Base-by-base conservation (phyloP, 1,284 basidiomycete genomes). In the Malassezia sympodialis region DNA sequence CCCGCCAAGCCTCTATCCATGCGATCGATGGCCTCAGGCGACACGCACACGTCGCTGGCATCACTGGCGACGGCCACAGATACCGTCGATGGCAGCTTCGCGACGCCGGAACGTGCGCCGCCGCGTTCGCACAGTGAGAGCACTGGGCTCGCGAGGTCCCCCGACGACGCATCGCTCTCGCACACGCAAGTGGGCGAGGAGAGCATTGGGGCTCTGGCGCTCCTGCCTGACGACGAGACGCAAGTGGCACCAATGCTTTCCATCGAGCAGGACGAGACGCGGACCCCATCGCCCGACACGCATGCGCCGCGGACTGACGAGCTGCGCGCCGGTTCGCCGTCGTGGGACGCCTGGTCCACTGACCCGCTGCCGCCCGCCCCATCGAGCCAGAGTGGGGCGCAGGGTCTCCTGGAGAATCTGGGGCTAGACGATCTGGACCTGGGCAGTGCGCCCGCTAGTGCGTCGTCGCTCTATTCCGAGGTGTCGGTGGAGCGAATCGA, bases 1-100 rank as follows among this genome's bases (percentile, higher is more conserved):
- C 51, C 51, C 4, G 21, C 21, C 12, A 53, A 46, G 42, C 23
- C 50, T 3, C 1, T 17, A 19, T 44, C 51, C 3, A 19, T 32
- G 34, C 37, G 26, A 8, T 45, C 51, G 4, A 30, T 34, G 23
- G 12, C 49, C 4, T 51, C 49, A 19, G 28, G 12, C 19, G 49
- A 51, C 14, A 51, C 51, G 31, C 46, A 24, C 4, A 27, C 23
- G 8, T 43, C 41, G 12, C 27, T 43, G 21, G 34, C 46, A 21
- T 49, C 46, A 15, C 46, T 49, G 5, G 46, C 34, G 11, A 49
- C 46, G 8, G 46, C 46, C 10, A 35, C n/a, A 2, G 46, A 49
- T 21, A 28, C 24, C 12, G 15, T 47, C 6, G 45, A 47, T 30
- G 17, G 23, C 21, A 24, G 32, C 23, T 37, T 19, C n/a, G 27